phyloP scores from a whole-genome alignment of 129 eudicot species.

The Daucus carota region DH1_v3.0 NC_030381.2:41569001-41569500 shows the following conservation, averaged over 20 bases:
- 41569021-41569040: constrained; percentile 7
- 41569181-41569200: not conserved
- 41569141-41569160: not conserved
- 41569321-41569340: too few species aligned
- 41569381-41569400: too few species aligned
- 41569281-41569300: constrained; percentile 22
- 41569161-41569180: too few species aligned
- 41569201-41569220: constrained; percentile 16
- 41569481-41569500: too few species aligned
- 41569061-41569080: constrained; percentile 9
- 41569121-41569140: constrained; percentile 16
- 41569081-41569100: constrained; percentile 40
- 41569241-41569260: constrained; percentile 19
- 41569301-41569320: constrained; percentile 21
- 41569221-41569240: constrained; percentile 18
- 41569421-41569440: too few species aligned
- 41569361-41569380: too few species aligned
- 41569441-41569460: too few species aligned
- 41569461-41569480: too few species aligned
- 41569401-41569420: too few species aligned
- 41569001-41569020: constrained; percentile 7
- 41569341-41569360: too few species aligned
- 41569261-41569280: constrained; percentile 25
- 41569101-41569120: constrained; percentile 22
- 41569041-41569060: not conserved